These are phyloP conservation scores for Phalaenopsis aphrodite DNA, from an alignment of 106 monocot species.

Conservation along the genomic window DNA sequence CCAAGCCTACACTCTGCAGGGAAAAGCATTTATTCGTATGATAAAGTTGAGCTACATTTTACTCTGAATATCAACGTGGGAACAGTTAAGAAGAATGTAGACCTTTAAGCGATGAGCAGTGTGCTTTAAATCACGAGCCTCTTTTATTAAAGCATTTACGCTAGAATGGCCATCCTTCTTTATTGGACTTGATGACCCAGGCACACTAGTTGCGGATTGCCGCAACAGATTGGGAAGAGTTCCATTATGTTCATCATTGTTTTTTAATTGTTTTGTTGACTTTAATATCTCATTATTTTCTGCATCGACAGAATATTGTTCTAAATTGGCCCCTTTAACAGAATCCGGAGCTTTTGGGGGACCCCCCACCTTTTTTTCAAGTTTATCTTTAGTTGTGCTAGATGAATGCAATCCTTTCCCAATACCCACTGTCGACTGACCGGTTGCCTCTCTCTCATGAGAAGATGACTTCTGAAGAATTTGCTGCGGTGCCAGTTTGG, in stretches of 20 bases:
- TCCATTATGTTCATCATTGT: slow-evolving; percentile 28
- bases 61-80: slow-evolving; percentile 11
- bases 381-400: slow-evolving; percentile 18
- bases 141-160: slow-evolving; percentile 41
- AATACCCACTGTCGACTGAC: slow-evolving; percentile 17
- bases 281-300: slow-evolving; percentile 21
- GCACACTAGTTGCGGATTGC: slow-evolving; percentile 23
- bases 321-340: slow-evolving; percentile 23
- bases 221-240: slow-evolving; percentile 8
- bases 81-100: not conserved
- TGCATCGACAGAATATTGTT: slow-evolving; percentile 18
- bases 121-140: slow-evolving; percentile 85
- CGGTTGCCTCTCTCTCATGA: slow-evolving; percentile 17
- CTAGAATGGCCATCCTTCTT: slow-evolving; percentile 36
- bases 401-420: slow-evolving; percentile 25
- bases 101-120: slow-evolving; percentile 82
- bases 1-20: slow-evolving; percentile 55
- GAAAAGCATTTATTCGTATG: not conserved
- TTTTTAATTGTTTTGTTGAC: slow-evolving; percentile 17
- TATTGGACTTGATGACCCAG: slow-evolving; percentile 27
- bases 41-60: not conserved
- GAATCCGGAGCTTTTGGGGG: slow-evolving; percentile 12
- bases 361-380: slow-evolving; percentile 14
- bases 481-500: slow-evolving; percentile 4
- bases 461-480: slow-evolving; percentile 14